A percentile compares a stretch with the other conserved stretches of the same genome.
Evolutionary conservation across 768 basidiomycete genomes (phyloP).

Genomic region (Crucibulum laeve): DNA sequence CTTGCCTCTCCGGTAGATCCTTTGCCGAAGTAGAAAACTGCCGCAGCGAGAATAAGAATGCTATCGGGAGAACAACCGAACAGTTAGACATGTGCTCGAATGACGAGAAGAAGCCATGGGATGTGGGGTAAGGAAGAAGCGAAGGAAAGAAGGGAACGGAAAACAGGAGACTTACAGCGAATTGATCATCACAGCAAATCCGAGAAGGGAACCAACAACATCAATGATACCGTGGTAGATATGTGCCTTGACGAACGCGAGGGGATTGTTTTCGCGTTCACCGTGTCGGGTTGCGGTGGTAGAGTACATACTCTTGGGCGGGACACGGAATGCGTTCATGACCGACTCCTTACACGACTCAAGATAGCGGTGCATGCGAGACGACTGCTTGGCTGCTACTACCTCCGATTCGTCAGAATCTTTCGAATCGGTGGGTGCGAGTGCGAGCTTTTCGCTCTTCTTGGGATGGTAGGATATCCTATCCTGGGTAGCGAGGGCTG

Average conservation of each 20-base stretch:
- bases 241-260: slow-evolving; percentile 56
- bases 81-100: slow-evolving; percentile 1
- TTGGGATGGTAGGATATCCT: slow-evolving; percentile 40
- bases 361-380: slow-evolving; percentile 11
- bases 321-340: slow-evolving; percentile 29
- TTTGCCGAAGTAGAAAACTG: slow-evolving; percentile 67
- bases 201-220: slow-evolving; percentile 64
- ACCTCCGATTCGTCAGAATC: slow-evolving; percentile 13
- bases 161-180: slow-evolving; percentile 49
- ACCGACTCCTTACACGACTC: slow-evolving; percentile 19
- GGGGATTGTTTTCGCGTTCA: slow-evolving; percentile 53
- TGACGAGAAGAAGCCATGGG: neutral
- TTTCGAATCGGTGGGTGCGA: slow-evolving; percentile 10
- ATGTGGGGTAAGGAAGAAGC: neutral
- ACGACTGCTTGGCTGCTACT: slow-evolving; percentile 2
- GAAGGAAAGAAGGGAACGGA: neutral
- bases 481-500: slow-evolving; percentile 80
- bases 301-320: slow-evolving; percentile 26
- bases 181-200: slow-evolving; percentile 88
- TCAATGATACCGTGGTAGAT: slow-evolving; percentile 65
- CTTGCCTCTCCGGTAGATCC: slow-evolving; percentile 16
- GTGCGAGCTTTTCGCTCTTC: slow-evolving; percentile 11
- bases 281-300: slow-evolving; percentile 38
- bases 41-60: slow-evolving; percentile 77
- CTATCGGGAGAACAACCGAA: slow-evolving; percentile 26